These are phyloP conservation scores for Henckelia pumila DNA, from an alignment of 257 asterid species.

Conservation along the genomic window DNA sequence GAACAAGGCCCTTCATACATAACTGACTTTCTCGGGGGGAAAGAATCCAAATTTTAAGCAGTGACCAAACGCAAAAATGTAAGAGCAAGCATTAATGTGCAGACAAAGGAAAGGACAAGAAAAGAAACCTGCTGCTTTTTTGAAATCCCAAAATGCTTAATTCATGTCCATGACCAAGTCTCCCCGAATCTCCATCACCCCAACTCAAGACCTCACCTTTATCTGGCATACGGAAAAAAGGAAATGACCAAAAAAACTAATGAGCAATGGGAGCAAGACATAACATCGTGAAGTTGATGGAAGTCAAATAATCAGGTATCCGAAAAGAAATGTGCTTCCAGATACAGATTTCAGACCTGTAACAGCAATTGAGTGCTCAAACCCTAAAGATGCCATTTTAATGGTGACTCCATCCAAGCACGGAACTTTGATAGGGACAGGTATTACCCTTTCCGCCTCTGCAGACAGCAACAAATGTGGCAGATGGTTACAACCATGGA, in stretches of 20 bases:
- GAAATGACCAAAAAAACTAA: conserved; percentile 20
- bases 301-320: conserved; percentile 5
- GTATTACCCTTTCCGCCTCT: conserved; percentile 67
- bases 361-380: conserved; percentile 89
- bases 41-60: neutral
- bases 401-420: conserved; percentile 67
- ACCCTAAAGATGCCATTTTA: conserved; percentile 66
- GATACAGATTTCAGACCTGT: conserved; percentile 57
- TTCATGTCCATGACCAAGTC: conserved; percentile 94
- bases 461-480: conserved; percentile 34
- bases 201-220: conserved; percentile 92
- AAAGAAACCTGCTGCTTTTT: conserved; percentile 64
- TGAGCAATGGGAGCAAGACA: conserved; percentile 8
- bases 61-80: neutral
- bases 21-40: neutral
- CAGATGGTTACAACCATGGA: neutral
- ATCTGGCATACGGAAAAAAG: conserved; percentile 42
- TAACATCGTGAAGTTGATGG: neutral
- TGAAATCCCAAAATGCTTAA: conserved; percentile 72
- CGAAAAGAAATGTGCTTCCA: conserved; percentile 14
- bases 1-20: neutral
- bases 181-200: conserved; percentile 95
- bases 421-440: conserved; percentile 66
- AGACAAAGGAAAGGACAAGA: conserved; percentile 1
- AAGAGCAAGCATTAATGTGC: neutral